These are phyloP conservation scores for Glycine latifolia DNA, from an alignment of 306 rosid genomes.

Conservation along the genomic window DNA sequence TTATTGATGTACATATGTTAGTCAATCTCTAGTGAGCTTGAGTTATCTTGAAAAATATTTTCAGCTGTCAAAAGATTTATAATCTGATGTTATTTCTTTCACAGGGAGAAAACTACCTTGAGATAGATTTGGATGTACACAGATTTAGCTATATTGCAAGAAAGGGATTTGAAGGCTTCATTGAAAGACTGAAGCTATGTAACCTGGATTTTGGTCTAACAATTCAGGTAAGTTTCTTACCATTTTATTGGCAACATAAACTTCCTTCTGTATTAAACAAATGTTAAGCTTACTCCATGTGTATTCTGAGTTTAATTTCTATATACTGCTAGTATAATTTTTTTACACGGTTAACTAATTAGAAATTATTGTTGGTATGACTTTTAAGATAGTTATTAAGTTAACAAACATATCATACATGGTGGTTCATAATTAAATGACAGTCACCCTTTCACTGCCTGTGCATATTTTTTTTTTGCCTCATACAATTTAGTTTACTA, in stretches of 20 bases:
- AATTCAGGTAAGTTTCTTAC: conserved; percentile 73
- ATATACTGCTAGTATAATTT: neutral
- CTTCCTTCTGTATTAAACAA: conserved; percentile 11
- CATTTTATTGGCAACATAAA: conserved; percentile 18
- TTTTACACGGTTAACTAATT: too few relatives aligned
- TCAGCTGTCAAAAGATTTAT: conserved; percentile 20
- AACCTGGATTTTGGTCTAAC: conserved; percentile 87
- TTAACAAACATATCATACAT: neutral
- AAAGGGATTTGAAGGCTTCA: conserved; percentile 90
- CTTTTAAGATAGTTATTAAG: neutral
- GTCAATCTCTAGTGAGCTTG: conserved; percentile 5
- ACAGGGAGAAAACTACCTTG: conserved; percentile 96
- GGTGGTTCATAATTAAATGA: too few relatives aligned
- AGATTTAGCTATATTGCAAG: conserved; percentile 92
- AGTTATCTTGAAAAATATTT: conserved; percentile 5
- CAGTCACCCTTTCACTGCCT: neutral
- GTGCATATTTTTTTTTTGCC: neutral
- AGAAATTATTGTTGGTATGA: neutral
- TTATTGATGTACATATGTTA: neutral
- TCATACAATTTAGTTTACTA: neutral
- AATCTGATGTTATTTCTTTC: conserved; percentile 38
- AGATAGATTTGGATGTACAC: conserved; percentile 95
- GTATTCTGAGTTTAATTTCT: neutral
- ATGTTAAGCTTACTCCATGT: neutral
- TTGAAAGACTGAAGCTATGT: conserved; percentile 73